These are phyloP conservation scores for Xanthoparmelia taractica DNA, from an alignment of 495 filamentous ascomycete genomes.

Conservation along the genomic window DNA sequence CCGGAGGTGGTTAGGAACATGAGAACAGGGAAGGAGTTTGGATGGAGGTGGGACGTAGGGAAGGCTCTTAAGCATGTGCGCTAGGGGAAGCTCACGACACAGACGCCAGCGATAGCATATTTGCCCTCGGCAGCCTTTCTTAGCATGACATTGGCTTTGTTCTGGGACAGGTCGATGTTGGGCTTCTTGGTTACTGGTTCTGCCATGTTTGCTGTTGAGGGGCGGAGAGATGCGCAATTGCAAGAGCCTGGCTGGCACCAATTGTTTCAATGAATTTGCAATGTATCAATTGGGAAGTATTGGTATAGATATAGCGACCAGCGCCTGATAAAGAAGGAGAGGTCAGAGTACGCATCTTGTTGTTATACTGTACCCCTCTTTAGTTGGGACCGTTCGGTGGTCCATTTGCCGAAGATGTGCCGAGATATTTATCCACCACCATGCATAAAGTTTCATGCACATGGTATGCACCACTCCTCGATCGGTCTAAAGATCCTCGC, in stretches of 20 bases:
- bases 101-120: slow-evolving; percentile 69
- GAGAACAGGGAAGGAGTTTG: background rate
- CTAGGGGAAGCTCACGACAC: slow-evolving; percentile 26
- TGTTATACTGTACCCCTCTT: too few species aligned
- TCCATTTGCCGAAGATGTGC: too few species aligned
- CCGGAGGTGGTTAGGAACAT: background rate
- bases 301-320: too few species aligned
- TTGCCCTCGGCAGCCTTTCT: slow-evolving; percentile 55
- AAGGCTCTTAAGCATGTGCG: background rate
- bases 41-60: background rate
- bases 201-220: background rate
- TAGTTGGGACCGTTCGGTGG: too few species aligned
- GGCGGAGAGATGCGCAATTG: background rate
- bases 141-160: slow-evolving; percentile 62
- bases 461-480: too few species aligned
- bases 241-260: background rate
- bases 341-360: too few species aligned
- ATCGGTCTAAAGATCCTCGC: too few species aligned
- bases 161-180: slow-evolving; percentile 27
- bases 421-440: too few species aligned
- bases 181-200: slow-evolving; percentile 1
- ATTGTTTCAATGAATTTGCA: background rate
- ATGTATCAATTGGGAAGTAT: background rate
- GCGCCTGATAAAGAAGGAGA: too few species aligned
- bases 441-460: too few species aligned